A percentile compares a stretch with the other conserved stretches of the same genome.
Evolutionary conservation across 345 rosid species (phyloP).

Genomic region (Populus davidiana): DNA sequence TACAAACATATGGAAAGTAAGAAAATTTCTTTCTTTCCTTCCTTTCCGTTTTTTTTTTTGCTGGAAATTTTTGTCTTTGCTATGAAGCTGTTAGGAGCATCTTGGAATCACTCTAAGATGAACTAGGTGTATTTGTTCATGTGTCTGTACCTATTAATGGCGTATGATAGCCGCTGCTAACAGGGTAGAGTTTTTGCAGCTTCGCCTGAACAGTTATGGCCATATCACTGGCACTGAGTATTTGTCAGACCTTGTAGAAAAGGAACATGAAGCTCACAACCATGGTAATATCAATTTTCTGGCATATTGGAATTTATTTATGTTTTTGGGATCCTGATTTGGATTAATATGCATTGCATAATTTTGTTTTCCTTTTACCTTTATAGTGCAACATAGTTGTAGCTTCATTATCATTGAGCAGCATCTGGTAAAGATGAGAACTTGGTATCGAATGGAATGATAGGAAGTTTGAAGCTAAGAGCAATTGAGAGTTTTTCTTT

Average conservation of each 20-base stretch:
- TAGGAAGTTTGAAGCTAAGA: background rate
- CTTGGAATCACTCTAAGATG: background rate
- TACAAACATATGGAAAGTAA: slow-evolving; percentile 97
- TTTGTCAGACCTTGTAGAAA: slow-evolving; percentile 90
- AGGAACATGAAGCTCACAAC: slow-evolving; percentile 61
- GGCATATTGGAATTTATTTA: background rate
- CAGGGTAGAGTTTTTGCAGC: slow-evolving; percentile 54
- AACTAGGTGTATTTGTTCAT: background rate
- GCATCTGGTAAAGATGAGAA: background rate
- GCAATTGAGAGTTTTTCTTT: background rate
- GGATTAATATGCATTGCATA: background rate
- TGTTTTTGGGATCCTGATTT: background rate
- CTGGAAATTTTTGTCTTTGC: background rate
- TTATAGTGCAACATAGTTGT: background rate
- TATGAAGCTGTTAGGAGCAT: background rate
- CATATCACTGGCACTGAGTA: slow-evolving; percentile 91
- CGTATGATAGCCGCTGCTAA: background rate
- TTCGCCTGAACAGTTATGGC: slow-evolving; percentile 77
- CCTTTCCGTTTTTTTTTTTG: background rate
- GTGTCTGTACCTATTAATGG: background rate
- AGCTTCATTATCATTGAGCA: background rate
- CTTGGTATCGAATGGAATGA: background rate
- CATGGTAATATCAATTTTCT: slow-evolving; percentile 56
- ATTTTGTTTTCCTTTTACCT: background rate
- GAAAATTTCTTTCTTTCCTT: background rate